Evolutionary conservation across 768 basidiomycete genomes (phyloP).

Genomic region (Mycena pura): DNA sequence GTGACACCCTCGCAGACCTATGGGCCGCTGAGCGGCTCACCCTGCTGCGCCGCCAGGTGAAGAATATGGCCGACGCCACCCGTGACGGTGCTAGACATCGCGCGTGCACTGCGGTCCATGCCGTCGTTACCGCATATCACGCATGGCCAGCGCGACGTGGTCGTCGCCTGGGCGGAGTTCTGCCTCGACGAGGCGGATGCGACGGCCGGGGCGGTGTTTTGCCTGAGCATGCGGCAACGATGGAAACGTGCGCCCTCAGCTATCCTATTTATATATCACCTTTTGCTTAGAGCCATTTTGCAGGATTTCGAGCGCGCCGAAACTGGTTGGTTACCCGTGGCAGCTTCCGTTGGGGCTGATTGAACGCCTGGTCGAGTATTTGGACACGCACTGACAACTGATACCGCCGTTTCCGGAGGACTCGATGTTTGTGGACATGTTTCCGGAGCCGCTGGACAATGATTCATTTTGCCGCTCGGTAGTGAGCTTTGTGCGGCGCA

Average conservation of each 20-base stretch:
- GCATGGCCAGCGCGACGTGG: not conserved
- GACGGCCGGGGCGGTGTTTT: not conserved
- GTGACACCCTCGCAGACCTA: not conserved
- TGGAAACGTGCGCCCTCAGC: slow-evolving; percentile 7
- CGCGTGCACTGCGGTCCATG: not conserved
- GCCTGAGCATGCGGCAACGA: not conserved
- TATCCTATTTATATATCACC: not conserved
- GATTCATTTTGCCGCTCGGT: too few relatives aligned
- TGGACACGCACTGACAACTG: not conserved
- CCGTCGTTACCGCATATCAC: slow-evolving; percentile 1
- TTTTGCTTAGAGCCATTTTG: not conserved
- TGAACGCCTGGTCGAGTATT: slow-evolving; percentile 4
- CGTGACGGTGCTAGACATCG: not conserved
- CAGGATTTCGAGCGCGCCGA: slow-evolving; percentile 3
- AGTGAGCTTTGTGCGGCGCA: too few relatives aligned
- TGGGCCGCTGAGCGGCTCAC: slow-evolving; percentile 2
- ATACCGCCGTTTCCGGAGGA: not conserved
- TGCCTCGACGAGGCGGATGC: slow-evolving; percentile 8
- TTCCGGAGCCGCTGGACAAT: slow-evolving; percentile 1
- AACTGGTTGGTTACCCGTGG: slow-evolving; percentile 8
- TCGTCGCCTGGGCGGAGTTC: slow-evolving; percentile 4
- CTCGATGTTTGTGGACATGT: not conserved
- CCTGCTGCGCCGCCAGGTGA: not conserved
- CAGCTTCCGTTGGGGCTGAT: not conserved
- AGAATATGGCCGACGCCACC: not conserved